Percentiles rank a stretch among this genome's conserved stretches.
phyloP scores from a whole-genome alignment of 2,329 filamentous ascomycete species.

The Fusarium penzigii region DNA sequence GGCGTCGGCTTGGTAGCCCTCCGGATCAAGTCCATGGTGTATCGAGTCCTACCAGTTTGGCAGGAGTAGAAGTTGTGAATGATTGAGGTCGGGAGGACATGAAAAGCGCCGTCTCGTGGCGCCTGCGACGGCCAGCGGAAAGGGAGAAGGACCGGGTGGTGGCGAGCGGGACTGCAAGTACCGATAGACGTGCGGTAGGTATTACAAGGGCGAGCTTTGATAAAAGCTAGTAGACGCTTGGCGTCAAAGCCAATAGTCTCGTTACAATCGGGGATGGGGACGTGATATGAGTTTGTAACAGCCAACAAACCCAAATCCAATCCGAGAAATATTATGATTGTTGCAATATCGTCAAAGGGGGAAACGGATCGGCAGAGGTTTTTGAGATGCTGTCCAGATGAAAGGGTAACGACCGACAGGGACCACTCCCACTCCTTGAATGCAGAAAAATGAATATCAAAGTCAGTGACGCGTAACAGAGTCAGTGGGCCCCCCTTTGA shows the following conservation, averaged over 20 bases:
- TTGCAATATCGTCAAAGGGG: not conserved
- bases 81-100: conserved; percentile 26
- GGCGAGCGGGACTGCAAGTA: conserved; percentile 9
- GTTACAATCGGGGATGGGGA: no score
- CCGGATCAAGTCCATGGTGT: conserved; percentile 59
- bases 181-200: no score
- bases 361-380: not conserved
- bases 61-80: conserved; percentile 42
- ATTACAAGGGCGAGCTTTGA: conserved; percentile 10
- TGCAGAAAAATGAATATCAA: conserved; percentile 14
- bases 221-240: not conserved
- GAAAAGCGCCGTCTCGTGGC: conserved; percentile 30
- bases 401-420: conserved; percentile 28
- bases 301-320: no score
- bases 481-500: conserved; percentile 20
- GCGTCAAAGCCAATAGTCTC: not conserved
- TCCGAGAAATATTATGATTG: not conserved
- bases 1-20: conserved; percentile 55
- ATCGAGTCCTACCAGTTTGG: conserved; percentile 32
- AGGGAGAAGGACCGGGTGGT: conserved; percentile 7
- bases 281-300: no score
- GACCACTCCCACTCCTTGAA: conserved; percentile 28
- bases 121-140: conserved; percentile 21
- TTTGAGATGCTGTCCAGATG: not conserved
- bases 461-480: conserved; percentile 28